Percentiles rank a stretch among this genome's conserved stretches.
Evolutionary conservation across 2,329 filamentous ascomycete species (phyloP).

Genomic region (Cordyceps farinosa): DNA sequence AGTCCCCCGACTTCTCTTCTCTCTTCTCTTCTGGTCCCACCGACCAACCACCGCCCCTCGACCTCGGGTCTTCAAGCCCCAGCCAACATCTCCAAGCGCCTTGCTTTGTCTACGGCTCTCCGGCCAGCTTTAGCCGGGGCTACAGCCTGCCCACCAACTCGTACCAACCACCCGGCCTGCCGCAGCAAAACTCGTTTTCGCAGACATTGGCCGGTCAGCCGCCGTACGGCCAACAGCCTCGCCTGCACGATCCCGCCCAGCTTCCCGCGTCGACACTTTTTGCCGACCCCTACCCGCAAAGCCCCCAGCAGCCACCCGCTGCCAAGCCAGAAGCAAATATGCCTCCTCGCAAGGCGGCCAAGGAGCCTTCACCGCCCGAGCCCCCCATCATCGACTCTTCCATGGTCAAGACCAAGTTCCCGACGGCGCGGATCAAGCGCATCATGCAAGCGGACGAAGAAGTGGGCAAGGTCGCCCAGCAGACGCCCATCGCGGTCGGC

Average conservation of each 20-base stretch:
- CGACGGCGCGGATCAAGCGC: conserved; percentile 93
- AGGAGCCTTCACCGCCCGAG: conserved; percentile 30
- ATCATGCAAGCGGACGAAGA: conserved; percentile 99
- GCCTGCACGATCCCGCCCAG: conserved; percentile 9
- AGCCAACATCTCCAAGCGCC: conserved; percentile 29
- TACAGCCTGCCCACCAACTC: background rate
- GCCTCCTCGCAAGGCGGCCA: conserved; percentile 33
- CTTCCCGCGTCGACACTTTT: conserved; percentile 7
- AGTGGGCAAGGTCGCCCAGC: conserved; percentile 96
- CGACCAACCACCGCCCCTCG: conserved; percentile 33
- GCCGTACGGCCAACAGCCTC: background rate
- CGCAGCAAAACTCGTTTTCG: conserved; percentile 15
- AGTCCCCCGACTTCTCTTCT: conserved; percentile 57
- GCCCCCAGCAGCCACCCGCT: background rate
- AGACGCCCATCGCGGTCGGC: conserved; percentile 91
- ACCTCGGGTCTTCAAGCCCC: conserved; percentile 21
- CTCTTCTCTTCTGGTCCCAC: conserved; percentile 44
- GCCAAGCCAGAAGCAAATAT: conserved; percentile 26
- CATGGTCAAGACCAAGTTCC: conserved; percentile 90
- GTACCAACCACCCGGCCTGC: conserved; percentile 21
- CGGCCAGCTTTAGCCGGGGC: conserved; percentile 5
- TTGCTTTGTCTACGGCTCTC: conserved; percentile 1
- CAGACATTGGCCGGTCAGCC: conserved; percentile 7
- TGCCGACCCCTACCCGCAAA: conserved; percentile 8
- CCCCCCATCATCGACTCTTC: conserved; percentile 53